Percentiles rank a stretch among this genome's conserved stretches.
These are phyloP conservation scores for Staphylotrichum tortipilum DNA, from an alignment of 495 filamentous ascomycete genomes.

Conservation along the genomic window DNA sequence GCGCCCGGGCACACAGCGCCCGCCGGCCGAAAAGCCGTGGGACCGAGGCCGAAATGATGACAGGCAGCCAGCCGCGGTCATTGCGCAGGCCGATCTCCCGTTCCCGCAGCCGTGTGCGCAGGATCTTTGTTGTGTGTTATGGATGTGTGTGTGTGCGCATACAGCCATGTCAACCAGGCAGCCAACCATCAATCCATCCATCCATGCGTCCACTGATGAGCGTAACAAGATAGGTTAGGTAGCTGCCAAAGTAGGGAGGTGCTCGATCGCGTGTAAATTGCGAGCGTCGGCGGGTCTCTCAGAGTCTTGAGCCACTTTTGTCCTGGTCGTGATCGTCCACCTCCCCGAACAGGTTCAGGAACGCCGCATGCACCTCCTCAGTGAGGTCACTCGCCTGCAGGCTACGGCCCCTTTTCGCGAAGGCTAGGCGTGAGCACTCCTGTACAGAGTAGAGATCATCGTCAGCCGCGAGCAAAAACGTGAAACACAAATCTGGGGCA, in stretches of 20 bases:
- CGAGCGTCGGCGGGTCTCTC: not conserved
- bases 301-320: conserved; percentile 10
- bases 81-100: conserved; percentile 5
- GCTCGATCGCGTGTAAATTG: not conserved
- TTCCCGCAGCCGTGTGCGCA: not conserved
- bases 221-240: too few species aligned
- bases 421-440: conserved; percentile 85
- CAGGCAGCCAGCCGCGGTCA: conserved; percentile 1
- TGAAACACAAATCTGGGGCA: too few species aligned
- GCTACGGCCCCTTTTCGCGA: conserved; percentile 75
- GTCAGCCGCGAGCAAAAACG: conserved; percentile 4
- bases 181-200: too few species aligned
- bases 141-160: too few species aligned
- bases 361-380: conserved; percentile 77
- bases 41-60: not conserved
- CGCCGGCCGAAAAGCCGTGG: not conserved
- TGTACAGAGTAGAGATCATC: too few species aligned
- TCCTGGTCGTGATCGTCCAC: conserved; percentile 24
- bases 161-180: too few species aligned
- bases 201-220: too few species aligned
- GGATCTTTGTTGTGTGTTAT: too few species aligned
- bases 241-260: too few species aligned
- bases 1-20: not conserved
- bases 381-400: conserved; percentile 93
- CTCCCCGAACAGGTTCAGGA: conserved; percentile 67